Evolutionary conservation across 352 stramenopile species (phyloP).

Genomic region (Pelagophyceae sp.): DNA sequence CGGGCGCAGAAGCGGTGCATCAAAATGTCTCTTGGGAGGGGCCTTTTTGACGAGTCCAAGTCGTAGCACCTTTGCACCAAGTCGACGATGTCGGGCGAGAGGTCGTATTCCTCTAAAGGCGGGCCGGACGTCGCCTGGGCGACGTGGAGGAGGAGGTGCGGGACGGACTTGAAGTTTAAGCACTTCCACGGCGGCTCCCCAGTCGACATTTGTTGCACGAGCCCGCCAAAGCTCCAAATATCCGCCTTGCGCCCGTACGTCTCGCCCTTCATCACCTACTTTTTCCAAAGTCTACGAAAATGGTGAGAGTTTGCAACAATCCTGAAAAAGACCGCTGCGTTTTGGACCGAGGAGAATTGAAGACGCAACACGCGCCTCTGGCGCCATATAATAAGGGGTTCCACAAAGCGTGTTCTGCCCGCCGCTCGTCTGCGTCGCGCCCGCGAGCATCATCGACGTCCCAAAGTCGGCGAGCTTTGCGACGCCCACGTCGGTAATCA

Average conservation of each 20-base stretch:
- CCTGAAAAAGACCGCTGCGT: too few species aligned
- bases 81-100: neutral
- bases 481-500: constrained; percentile 80
- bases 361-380: too few species aligned
- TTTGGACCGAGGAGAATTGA: too few species aligned
- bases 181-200: constrained; percentile 64
- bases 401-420: constrained; percentile 50
- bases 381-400: constrained; percentile 81
- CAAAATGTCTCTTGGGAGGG: neutral
- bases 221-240: constrained; percentile 64
- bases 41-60: neutral
- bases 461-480: constrained; percentile 91
- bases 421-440: constrained; percentile 17
- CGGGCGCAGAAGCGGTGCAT: neutral
- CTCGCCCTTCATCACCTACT: constrained; percentile 44
- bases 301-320: too few species aligned
- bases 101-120: neutral
- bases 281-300: too few species aligned
- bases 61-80: neutral
- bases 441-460: constrained; percentile 53
- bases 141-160: constrained; percentile 14
- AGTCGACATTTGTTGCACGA: constrained; percentile 64
- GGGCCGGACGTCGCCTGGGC: neutral
- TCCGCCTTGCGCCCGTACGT: constrained; percentile 61
- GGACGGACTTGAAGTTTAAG: constrained; percentile 50